Evolutionary conservation across 495 filamentous ascomycete genomes (phyloP), one percentile per base, ranked within the genome.

Genomic region (Niebla homalea): DNA sequence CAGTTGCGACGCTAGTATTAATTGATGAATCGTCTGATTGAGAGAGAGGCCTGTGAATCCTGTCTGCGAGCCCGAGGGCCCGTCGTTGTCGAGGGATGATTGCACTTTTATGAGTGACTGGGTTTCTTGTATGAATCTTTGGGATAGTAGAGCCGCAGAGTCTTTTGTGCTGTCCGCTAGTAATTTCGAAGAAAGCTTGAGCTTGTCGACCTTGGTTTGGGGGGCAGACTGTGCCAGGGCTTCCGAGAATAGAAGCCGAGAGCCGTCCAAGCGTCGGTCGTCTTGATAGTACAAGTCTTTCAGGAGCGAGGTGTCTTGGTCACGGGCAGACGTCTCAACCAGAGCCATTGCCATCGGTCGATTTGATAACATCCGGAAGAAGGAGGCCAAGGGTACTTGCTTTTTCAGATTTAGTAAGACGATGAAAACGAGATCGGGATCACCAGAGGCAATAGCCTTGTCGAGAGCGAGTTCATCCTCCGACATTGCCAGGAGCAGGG

Each of bases 261-360:
- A 81, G 16, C 92, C 89, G 53, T 98, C 93, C 20, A 87, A 68
- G 0, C 88, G 83, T 6, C 89, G 84, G 64, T 98, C 92, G 58
- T 97, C 93, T 68, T 97, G 92, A 60, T 98, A 97, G 67, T 90
- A 98, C 21, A 98, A 73, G 62, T 97, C 92, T 60, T 96, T 97
- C 11, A 96, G 77, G 10, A 98, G 63, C 18, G 93, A 84, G 3
- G 72, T 74, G 58, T 96, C 92, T 44, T 87, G 80, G 20, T 74
- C 75, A 42, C 71, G 69, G 2, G 92, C 90, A 0, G 80, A 82
- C 2, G 87, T 78, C 61, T 97, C 92, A 26, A 98, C 85, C 15
- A 98, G 74, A 0, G 92, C 87, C 2, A 85, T 88, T 19, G 92
- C 92, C 45, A 85, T 76, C 0, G 93, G 90, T 5, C 90, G 81